Percentiles rank a stretch among this genome's conserved stretches.
phyloP scores from a whole-genome alignment of 257 asterid genomes.

The Solanum corneliomulleri region DNA sequence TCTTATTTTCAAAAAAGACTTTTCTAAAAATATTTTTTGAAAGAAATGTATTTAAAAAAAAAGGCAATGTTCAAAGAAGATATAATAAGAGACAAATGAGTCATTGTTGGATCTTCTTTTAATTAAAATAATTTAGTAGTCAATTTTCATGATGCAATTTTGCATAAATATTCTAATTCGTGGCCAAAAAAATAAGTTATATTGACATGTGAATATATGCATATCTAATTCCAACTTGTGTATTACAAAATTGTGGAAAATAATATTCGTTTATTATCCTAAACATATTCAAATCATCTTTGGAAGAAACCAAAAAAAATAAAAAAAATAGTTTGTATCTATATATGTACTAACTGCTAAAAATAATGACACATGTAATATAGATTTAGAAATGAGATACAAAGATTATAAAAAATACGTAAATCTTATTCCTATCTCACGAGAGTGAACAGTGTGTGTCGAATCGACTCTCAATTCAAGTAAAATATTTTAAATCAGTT shows the following conservation, averaged over 20 bases:
- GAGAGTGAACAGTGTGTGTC: fast-evolving
- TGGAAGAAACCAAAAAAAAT: neutral
- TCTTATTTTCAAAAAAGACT: neutral
- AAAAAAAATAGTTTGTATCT: neutral
- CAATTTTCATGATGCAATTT: neutral
- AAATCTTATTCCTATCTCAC: neutral
- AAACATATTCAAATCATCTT: neutral
- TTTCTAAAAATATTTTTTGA: neutral
- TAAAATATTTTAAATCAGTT: neutral
- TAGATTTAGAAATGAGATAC: neutral
- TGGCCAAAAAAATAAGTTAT: neutral
- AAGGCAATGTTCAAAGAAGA: neutral
- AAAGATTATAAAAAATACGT: neutral
- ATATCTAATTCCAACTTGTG: neutral
- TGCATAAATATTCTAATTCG: neutral
- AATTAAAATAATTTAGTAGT: neutral
- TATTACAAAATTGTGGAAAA: neutral
- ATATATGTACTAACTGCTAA: neutral
- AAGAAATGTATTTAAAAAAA: neutral
- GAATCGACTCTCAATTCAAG: neutral
- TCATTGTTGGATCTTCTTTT: neutral
- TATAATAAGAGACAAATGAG: neutral
- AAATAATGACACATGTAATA: fast-evolving
- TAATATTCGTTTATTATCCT: neutral
- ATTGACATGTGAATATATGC: neutral